Evolutionary conservation across 2,329 filamentous ascomycete species (phyloP).

Genomic region (Teratosphaeria pseudoeucalypti): DNA sequence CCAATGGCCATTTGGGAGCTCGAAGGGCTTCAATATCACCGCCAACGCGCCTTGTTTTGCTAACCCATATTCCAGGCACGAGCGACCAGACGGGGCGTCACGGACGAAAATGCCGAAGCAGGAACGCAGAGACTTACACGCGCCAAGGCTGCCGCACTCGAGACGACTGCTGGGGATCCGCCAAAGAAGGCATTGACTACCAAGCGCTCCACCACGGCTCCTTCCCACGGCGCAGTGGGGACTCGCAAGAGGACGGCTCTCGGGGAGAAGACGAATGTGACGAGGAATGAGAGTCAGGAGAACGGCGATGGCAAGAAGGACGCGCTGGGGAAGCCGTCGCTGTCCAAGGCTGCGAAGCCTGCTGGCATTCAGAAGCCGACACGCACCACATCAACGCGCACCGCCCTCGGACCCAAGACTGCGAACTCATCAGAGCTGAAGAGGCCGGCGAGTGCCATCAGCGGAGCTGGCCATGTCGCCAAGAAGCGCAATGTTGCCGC

Average conservation of each 20-base stretch:
- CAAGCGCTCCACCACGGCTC: constrained; percentile 34
- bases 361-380: constrained; percentile 71
- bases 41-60: constrained; percentile 17
- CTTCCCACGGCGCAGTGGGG: constrained; percentile 36
- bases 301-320: constrained; percentile 52
- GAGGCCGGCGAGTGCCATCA: constrained; percentile 62
- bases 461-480: constrained; percentile 49
- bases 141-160: constrained; percentile 72
- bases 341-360: constrained; percentile 69
- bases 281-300: constrained; percentile 56
- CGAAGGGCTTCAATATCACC: background rate
- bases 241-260: constrained; percentile 66
- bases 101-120: constrained; percentile 86
- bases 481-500: constrained; percentile 57
- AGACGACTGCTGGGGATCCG: constrained; percentile 47
- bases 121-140: constrained; percentile 75
- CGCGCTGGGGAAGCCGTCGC: constrained; percentile 44
- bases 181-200: constrained; percentile 39
- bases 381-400: constrained; percentile 44
- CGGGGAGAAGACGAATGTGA: constrained; percentile 91
- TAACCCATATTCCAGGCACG: constrained; percentile 50
- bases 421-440: constrained; percentile 61
- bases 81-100: constrained; percentile 62
- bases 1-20: background rate
- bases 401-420: constrained; percentile 56